Evolutionary conservation across 805 yeast genomes (phyloP).

Genomic region (Candida krabiensis): DNA sequence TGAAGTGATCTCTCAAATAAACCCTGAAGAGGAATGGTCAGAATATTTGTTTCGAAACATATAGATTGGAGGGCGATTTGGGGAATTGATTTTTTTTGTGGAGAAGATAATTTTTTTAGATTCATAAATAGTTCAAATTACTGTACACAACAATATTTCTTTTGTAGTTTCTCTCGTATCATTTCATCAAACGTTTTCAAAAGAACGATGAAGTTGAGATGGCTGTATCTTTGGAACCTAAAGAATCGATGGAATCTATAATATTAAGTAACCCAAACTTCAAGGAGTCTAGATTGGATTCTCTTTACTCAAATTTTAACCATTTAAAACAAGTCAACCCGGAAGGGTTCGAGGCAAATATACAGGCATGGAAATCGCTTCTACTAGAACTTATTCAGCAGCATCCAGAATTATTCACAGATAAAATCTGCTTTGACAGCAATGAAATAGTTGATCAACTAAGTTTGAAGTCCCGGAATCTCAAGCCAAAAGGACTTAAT

Average conservation of each 20-base stretch:
- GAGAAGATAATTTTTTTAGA: too few species aligned
- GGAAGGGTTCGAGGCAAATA: constrained; percentile 52
- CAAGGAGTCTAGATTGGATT: constrained; percentile 39
- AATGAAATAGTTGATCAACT: constrained; percentile 14
- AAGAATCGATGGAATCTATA: constrained; percentile 7
- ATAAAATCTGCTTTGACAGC: constrained; percentile 24
- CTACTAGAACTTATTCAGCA: constrained; percentile 28
- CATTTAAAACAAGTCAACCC: constrained; percentile 42
- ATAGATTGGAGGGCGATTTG: too few species aligned
- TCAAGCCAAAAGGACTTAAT: constrained; percentile 26
- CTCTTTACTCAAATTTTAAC: constrained; percentile 49
- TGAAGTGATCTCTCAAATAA: background rate
- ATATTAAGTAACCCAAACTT: constrained; percentile 33
- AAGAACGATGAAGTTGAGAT: too few species aligned
- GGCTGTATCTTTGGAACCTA: background rate
- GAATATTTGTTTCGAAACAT: too few species aligned
- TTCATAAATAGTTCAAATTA: too few species aligned
- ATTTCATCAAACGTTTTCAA: too few species aligned
- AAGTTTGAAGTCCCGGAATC: constrained; percentile 13
- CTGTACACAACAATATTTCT: too few species aligned
- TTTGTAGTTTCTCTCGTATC: too few species aligned
- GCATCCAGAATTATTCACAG: constrained; percentile 26
- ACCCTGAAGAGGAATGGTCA: too few species aligned
- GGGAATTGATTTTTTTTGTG: too few species aligned
- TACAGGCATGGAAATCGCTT: constrained; percentile 45